phyloP scores from a whole-genome alignment of 208 protist genomes.

The Lotmaria passim region DNA sequence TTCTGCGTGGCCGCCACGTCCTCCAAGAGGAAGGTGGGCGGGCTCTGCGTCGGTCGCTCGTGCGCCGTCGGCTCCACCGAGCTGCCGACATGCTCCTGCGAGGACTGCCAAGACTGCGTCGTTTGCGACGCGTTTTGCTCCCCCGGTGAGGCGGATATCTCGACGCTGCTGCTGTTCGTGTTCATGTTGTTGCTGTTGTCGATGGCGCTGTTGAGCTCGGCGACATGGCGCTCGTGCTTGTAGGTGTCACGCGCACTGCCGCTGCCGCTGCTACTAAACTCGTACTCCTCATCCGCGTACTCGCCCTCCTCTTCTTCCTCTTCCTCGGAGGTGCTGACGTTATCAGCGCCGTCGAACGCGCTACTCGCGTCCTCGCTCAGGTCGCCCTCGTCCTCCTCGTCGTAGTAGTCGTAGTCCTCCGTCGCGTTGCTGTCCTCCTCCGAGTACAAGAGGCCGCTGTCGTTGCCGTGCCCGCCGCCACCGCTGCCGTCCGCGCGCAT shows the following conservation, averaged over 20 bases:
- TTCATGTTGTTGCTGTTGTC: neutral
- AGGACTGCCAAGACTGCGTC: constrained; percentile 4
- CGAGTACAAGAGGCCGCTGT: constrained; percentile 19
- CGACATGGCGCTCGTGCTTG: constrained; percentile 27
- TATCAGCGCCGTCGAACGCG: constrained; percentile 10
- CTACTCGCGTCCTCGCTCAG: constrained; percentile 12
- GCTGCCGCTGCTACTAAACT: constrained; percentile 10
- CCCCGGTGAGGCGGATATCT: neutral
- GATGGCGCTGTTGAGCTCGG: constrained; percentile 1
- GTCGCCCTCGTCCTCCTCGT: constrained; percentile 18
- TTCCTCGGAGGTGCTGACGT: constrained; percentile 18
- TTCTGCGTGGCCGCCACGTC: neutral
- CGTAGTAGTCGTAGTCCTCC: constrained; percentile 22
- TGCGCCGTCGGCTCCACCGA: neutral
- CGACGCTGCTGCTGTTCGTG: neutral
- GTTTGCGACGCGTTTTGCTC: neutral
- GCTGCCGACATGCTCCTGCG: constrained; percentile 4
- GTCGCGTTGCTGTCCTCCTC: constrained; percentile 18
- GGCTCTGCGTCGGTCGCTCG: neutral
- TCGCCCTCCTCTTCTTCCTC: constrained; percentile 34
- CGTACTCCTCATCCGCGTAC: constrained; percentile 28
- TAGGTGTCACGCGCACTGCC: constrained; percentile 25
- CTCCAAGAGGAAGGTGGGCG: neutral
- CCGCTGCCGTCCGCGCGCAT: constrained; percentile 43
- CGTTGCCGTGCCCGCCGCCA: neutral